Conservation (phyloP, 1,139 yeast genomes). For the Debaryomyces coudertii region DNA sequence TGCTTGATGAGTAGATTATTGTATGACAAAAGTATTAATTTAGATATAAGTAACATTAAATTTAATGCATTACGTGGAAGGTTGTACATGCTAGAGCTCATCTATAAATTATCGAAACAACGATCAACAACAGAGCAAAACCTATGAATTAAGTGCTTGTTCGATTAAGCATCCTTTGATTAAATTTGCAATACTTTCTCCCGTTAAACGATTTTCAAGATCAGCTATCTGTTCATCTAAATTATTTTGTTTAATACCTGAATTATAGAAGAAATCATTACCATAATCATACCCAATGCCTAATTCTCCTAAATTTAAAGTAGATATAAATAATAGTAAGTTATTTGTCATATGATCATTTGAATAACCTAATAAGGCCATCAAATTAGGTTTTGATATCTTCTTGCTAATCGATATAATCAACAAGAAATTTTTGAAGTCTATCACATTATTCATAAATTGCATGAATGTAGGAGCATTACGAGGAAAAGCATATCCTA, state of each 20-base stretch:
- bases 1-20: conserved; percentile 32
- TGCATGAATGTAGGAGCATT: conserved; percentile 22
- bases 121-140: not conserved
- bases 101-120: conserved; percentile 10
- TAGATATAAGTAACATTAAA: conserved; percentile 31
- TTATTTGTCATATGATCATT: conserved; percentile 20
- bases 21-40: conserved; percentile 21
- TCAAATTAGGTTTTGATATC: conserved; percentile 26
- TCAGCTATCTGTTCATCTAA: conserved; percentile 23
- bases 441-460: conserved; percentile 29
- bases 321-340: conserved; percentile 27
- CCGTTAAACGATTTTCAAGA: conserved; percentile 25
- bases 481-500: conserved; percentile 31
- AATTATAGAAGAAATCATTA: conserved; percentile 28
- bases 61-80: conserved; percentile 38
- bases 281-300: conserved; percentile 32
- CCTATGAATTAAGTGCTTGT: conserved; percentile 22
- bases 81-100: conserved; percentile 25
- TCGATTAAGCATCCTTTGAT: conserved; percentile 32
- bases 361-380: conserved; percentile 31
- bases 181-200: conserved; percentile 33
- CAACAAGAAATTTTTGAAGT: conserved; percentile 33
- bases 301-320: conserved; percentile 31
- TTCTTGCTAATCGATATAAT: conserved; percentile 29
- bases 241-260: conserved; percentile 16